Evolutionary conservation across 257 asterid species (phyloP), one percentile per base, ranked within the genome.

Genomic region (Gentiana macrophylla): DNA sequence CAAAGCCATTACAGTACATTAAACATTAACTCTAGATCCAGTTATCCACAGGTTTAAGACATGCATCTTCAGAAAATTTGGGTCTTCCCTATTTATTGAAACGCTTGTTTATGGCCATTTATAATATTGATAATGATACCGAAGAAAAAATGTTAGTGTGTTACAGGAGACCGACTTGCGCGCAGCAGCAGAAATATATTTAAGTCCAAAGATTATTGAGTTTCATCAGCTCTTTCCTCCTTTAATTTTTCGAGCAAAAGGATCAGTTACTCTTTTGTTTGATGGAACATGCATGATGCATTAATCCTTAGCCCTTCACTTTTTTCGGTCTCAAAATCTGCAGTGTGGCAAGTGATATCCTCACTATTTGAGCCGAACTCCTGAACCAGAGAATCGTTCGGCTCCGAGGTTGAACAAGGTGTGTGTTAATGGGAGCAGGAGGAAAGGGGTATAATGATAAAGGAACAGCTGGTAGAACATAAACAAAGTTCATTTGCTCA

Each of bases 171-270:
- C 24, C 24, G 24, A 24, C 24, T 24, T 24, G 24, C 24, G 1
- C 24, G 24, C 24, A 24, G 24, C 24, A 24, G 24, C 24, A 24
- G 24, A 61, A 35, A 49, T 66, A 38, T 45, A 32, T 53, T 34
- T 50, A 41, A 15, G 35, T 55, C 37, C 59, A 67, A 10, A 50
- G 37, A 55, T 49, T 70, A 57, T 64, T 90, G 5, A 86, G 65
- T 46, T 61, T 79, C 83, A 77, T 73, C 47, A 84, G 49, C 51
- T 89, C 88, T 73, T 81, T 84, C 83, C 95, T 86, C 78, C 79
- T 24, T 24, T 15, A 15, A 15, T 70, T 77, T 54, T 81, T 73
- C 97, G 79, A 8, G 74, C 62, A 36, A 35, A 5, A 1, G 62
- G 56, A 35, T 66, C 66, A 60, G 44, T 60, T 0, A 68, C 53